phyloP scores from a whole-genome alignment of 768 basidiomycete species.

The Sporobolomyces phaffii region DNA sequence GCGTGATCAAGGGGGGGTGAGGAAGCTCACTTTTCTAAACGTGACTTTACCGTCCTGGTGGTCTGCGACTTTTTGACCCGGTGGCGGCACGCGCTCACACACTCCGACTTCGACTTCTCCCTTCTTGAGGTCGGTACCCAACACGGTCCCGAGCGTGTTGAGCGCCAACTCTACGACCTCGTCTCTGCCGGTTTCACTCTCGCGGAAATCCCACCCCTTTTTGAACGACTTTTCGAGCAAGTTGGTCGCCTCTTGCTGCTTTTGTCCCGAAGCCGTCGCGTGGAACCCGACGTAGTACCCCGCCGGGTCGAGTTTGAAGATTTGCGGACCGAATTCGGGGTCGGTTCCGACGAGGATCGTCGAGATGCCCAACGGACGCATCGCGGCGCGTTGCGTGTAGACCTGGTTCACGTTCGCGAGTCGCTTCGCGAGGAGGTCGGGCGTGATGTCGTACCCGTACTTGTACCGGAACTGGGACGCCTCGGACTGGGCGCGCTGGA shows the following conservation, averaged over 20 bases:
- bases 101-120: slow-evolving; percentile 95
- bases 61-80: background rate
- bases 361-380: slow-evolving; percentile 92
- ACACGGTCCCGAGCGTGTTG: slow-evolving; percentile 52
- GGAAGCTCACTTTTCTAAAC: slow-evolving; percentile 7
- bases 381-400: slow-evolving; percentile 92
- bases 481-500: slow-evolving; percentile 74
- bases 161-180: slow-evolving; percentile 68
- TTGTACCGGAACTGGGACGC: slow-evolving; percentile 92
- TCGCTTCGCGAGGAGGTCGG: slow-evolving; percentile 86
- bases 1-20: background rate
- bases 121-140: slow-evolving; percentile 91
- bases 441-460: slow-evolving; percentile 96
- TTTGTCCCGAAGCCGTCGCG: slow-evolving; percentile 89
- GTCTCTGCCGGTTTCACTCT: slow-evolving; percentile 50
- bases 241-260: slow-evolving; percentile 98
- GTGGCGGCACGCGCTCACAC: slow-evolving; percentile 57
- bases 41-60: background rate
- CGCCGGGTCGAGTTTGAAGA: slow-evolving; percentile 96
- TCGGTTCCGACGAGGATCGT: slow-evolving; percentile 95
- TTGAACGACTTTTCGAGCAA: slow-evolving; percentile 99
- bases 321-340: slow-evolving; percentile 84
- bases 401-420: slow-evolving; percentile 98
- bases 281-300: slow-evolving; percentile 99
- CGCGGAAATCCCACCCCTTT: slow-evolving; percentile 74